These are phyloP conservation scores for Boletus rubescentipes DNA, from an alignment of 768 basidiomycete species.

Conservation along the genomic window DNA sequence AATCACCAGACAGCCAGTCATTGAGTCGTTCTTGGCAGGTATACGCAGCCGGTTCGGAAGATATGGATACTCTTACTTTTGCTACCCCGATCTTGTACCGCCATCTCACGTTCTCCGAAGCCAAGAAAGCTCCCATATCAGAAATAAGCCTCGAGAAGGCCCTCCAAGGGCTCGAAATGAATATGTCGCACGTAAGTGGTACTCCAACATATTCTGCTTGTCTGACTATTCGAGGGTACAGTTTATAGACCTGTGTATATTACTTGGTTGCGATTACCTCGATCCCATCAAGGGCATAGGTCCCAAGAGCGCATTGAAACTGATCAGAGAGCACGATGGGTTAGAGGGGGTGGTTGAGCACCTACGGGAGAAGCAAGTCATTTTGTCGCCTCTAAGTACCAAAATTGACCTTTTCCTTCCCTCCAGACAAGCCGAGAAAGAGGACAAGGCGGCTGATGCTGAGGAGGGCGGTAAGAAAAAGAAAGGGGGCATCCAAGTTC, in stretches of 20 bases:
- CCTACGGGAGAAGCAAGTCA: slow-evolving; percentile 68
- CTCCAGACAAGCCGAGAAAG: slow-evolving; percentile 39
- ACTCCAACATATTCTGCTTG: neutral
- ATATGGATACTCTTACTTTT: slow-evolving; percentile 99
- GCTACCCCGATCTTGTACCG: slow-evolving; percentile 87
- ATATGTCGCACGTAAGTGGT: slow-evolving; percentile 74
- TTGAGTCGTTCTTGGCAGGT: slow-evolving; percentile 50
- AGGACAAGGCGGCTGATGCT: slow-evolving; percentile 40
- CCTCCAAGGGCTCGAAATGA: slow-evolving; percentile 87
- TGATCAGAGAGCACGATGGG: slow-evolving; percentile 77
- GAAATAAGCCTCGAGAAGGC: slow-evolving; percentile 84
- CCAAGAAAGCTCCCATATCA: slow-evolving; percentile 94
- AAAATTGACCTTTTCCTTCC: neutral
- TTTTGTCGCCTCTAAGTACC: neutral
- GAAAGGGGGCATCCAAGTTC: slow-evolving; percentile 76
- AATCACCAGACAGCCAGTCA: neutral
- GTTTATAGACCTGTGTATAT: slow-evolving; percentile 96
- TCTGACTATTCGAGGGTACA: slow-evolving; percentile 31
- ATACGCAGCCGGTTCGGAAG: slow-evolving; percentile 96
- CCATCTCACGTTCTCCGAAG: slow-evolving; percentile 97
- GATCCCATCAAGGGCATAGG: slow-evolving; percentile 98
- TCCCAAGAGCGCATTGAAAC: slow-evolving; percentile 92
- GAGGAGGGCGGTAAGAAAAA: slow-evolving; percentile 46
- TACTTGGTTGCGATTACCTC: slow-evolving; percentile 97
- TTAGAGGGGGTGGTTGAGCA: slow-evolving; percentile 75